Percentiles rank a stretch among this genome's conserved stretches.
Conservation (phyloP, 352 stramenopile genomes). For the Pythium guiyangense region DNA sequence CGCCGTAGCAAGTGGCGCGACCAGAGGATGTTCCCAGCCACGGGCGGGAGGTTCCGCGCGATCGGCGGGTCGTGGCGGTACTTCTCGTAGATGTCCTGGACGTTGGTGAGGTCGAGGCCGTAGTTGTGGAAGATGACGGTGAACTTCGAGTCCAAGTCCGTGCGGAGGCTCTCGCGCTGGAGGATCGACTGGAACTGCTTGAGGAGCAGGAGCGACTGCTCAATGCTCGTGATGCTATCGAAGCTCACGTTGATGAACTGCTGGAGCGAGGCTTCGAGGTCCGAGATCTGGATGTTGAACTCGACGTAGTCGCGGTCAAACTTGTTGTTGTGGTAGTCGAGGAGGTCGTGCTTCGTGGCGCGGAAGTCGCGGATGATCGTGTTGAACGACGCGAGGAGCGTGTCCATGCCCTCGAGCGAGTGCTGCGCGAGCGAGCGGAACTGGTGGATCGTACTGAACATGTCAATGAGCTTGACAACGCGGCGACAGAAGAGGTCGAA, state of each 20-base stretch:
- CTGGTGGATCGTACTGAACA: slow-evolving; percentile 91
- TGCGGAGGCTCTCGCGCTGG: slow-evolving; percentile 76
- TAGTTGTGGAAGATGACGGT: slow-evolving; percentile 92
- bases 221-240: slow-evolving; percentile 87
- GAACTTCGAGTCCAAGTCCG: slow-evolving; percentile 87
- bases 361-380: slow-evolving; percentile 82
- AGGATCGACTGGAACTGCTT: slow-evolving; percentile 88
- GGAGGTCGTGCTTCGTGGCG: slow-evolving; percentile 74
- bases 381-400: slow-evolving; percentile 70
- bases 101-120: slow-evolving; percentile 77
- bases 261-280: slow-evolving; percentile 84
- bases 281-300: slow-evolving; percentile 91
- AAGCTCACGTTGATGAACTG: slow-evolving; percentile 91
- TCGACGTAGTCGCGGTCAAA: slow-evolving; percentile 94
- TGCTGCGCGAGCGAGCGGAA: slow-evolving; percentile 87
- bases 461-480: slow-evolving; percentile 89
- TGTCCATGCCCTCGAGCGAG: slow-evolving; percentile 90
- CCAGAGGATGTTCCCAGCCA: slow-evolving; percentile 86
- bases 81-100: slow-evolving; percentile 86
- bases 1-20: slow-evolving; percentile 74
- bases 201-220: slow-evolving; percentile 78
- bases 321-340: slow-evolving; percentile 89
- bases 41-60: slow-evolving; percentile 74
- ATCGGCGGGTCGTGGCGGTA: slow-evolving; percentile 82
- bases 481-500: slow-evolving; percentile 89